phyloP scores from a whole-genome alignment of 2,329 filamentous ascomycete species.

The Biscogniauxia mediterranea region DNA sequence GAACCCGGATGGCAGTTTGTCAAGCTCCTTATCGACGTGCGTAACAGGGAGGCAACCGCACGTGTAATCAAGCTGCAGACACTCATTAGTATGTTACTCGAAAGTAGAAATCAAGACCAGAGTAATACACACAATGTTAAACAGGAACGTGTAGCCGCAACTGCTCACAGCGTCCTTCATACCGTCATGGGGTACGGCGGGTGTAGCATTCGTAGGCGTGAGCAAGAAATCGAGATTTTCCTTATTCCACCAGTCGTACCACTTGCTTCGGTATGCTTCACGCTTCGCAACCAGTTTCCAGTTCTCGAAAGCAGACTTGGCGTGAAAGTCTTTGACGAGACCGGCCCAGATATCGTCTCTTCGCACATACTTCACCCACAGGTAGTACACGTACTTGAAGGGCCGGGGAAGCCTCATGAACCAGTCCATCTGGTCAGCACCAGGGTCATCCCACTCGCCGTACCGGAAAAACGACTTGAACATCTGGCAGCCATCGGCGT shows the following conservation, averaged over 20 bases:
- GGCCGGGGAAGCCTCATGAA: slow-evolving; percentile 72
- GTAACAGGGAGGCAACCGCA: slow-evolving; percentile 81
- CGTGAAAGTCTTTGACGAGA: slow-evolving; percentile 69
- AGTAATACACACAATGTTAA: slow-evolving; percentile 68
- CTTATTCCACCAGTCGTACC: slow-evolving; percentile 83
- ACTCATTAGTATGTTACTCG: slow-evolving; percentile 8
- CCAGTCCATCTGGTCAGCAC: slow-evolving; percentile 70
- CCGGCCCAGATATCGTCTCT: slow-evolving; percentile 76
- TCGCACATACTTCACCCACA: slow-evolving; percentile 83
- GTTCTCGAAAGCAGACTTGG: slow-evolving; percentile 73
- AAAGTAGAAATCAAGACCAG: not conserved
- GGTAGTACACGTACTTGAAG: slow-evolving; percentile 81
- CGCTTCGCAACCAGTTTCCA: slow-evolving; percentile 78
- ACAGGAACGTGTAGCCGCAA: slow-evolving; percentile 92
- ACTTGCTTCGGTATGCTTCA: slow-evolving; percentile 73
- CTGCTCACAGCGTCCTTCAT: slow-evolving; percentile 84
- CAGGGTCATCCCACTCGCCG: slow-evolving; percentile 77
- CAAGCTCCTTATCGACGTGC: slow-evolving; percentile 69
- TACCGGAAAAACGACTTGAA: slow-evolving; percentile 74
- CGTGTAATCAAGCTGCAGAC: slow-evolving; percentile 73
- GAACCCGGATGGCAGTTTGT: slow-evolving; percentile 63
- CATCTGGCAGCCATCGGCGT: slow-evolving; percentile 78
- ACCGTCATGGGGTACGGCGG: slow-evolving; percentile 79
- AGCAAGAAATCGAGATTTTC: slow-evolving; percentile 75
- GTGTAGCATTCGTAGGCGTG: slow-evolving; percentile 84